Conservation (phyloP, 208 protist species). For the Herpetomonas samuelpessoai region DNA sequence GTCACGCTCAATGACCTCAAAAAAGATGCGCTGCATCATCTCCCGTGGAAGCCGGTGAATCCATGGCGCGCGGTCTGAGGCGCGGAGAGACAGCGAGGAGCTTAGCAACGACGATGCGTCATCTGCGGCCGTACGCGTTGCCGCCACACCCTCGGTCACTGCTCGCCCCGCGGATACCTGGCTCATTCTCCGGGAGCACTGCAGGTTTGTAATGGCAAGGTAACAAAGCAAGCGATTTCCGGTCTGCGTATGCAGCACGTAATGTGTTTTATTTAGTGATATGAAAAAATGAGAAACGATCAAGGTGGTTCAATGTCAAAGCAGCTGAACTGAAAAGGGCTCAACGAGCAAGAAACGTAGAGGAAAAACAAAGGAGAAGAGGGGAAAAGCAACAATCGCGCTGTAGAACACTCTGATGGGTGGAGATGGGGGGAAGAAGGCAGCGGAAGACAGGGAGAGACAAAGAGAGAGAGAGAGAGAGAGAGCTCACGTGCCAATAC, state of each 20-base stretch:
- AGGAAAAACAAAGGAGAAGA: constrained; percentile 1
- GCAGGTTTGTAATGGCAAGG: too few species aligned
- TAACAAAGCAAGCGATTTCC: too few species aligned
- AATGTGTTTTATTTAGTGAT: too few species aligned
- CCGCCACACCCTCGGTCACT: too few species aligned
- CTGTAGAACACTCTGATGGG: background rate
- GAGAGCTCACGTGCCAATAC: too few species aligned
- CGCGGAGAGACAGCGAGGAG: background rate
- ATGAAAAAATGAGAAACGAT: too few species aligned
- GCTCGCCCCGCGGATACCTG: too few species aligned
- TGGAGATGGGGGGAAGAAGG: background rate
- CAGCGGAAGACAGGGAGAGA: background rate
- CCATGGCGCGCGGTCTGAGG: background rate
- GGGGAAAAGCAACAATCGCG: background rate
- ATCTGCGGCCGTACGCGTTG: background rate
- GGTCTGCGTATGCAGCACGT: too few species aligned
- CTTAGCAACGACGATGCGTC: background rate
- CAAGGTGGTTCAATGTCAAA: background rate
- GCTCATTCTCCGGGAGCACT: too few species aligned
- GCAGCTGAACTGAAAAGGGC: background rate
- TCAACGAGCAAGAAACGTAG: constrained; percentile 5
- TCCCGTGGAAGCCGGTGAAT: constrained; percentile 59
- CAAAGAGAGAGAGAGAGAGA: constrained; percentile 7
- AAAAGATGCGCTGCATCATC: constrained; percentile 60
- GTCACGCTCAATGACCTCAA: constrained; percentile 56